Evolutionary conservation across 1,284 basidiomycete genomes (phyloP).

Genomic region (Cutaneotrichosporon dermatis): DNA sequence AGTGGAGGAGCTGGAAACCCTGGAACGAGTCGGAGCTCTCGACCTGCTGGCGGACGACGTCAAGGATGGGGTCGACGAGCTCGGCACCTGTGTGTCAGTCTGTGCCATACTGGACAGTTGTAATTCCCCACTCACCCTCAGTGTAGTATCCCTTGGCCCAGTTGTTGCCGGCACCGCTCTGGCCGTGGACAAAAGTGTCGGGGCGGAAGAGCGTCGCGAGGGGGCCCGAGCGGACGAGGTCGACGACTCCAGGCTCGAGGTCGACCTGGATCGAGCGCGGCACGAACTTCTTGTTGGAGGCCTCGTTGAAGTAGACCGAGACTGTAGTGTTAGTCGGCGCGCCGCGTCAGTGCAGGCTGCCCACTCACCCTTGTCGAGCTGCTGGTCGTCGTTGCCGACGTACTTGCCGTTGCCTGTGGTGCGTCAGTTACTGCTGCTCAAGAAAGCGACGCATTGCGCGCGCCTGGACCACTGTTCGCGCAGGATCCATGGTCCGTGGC

Average conservation of each 20-base stretch:
- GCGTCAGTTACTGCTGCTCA: not conserved
- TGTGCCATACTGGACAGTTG: too few relatives aligned
- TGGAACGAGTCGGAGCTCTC: conserved; percentile 83
- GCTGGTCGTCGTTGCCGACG: conserved; percentile 38
- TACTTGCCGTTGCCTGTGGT: conserved; percentile 36
- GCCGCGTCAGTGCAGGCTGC: too few relatives aligned
- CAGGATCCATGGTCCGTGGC: too few relatives aligned
- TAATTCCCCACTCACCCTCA: conserved; percentile 55
- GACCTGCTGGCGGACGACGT: conserved; percentile 66
- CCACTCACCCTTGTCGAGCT: conserved; percentile 34
- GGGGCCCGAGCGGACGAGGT: conserved; percentile 58
- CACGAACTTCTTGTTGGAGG: conserved; percentile 58
- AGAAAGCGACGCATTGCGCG: not conserved
- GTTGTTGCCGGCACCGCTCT: conserved; percentile 58
- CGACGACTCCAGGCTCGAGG: conserved; percentile 83
- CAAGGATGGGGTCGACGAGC: conserved; percentile 78
- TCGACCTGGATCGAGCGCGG: conserved; percentile 87
- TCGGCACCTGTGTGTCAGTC: conserved; percentile 57
- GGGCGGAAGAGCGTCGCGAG: conserved; percentile 68
- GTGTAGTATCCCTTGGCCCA: conserved; percentile 63
- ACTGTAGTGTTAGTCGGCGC: conserved; percentile 19
- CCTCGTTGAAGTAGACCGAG: conserved; percentile 50
- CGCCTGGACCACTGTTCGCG: too few relatives aligned
- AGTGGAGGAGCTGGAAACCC: conserved; percentile 90
- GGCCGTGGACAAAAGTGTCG: conserved; percentile 76